Percentiles rank a stretch among this genome's conserved stretches.
phyloP scores from a whole-genome alignment of 768 basidiomycete genomes.

The Phanerochaete sordida region DNA sequence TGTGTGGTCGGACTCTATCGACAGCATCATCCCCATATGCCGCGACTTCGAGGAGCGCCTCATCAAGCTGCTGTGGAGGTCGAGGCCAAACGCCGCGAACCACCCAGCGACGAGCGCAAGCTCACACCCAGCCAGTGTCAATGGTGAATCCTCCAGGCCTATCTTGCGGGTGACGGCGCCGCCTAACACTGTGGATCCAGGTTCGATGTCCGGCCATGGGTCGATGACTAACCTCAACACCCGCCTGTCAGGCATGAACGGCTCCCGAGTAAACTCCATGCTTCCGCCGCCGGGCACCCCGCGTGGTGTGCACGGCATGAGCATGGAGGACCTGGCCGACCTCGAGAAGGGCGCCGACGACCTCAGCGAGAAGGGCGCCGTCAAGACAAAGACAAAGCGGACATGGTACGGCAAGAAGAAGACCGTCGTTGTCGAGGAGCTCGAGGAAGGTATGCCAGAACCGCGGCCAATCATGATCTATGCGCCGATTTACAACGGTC shows the following conservation, averaged over 20 bases:
- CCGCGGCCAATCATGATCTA: conserved; percentile 30
- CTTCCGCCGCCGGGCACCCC: conserved; percentile 22
- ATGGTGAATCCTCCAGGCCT: conserved; percentile 12
- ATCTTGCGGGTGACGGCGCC: background rate
- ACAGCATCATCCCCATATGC: conserved; percentile 60
- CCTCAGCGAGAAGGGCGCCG: conserved; percentile 10
- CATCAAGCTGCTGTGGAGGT: conserved; percentile 54
- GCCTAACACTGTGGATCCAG: conserved; percentile 9
- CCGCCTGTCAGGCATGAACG: conserved; percentile 12
- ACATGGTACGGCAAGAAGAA: conserved; percentile 64
- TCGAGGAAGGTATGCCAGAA: conserved; percentile 29
- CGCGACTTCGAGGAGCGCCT: conserved; percentile 56
- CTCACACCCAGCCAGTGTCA: conserved; percentile 26
- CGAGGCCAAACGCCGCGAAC: conserved; percentile 27
- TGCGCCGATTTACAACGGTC: conserved; percentile 34
- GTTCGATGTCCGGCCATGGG: conserved; percentile 35
- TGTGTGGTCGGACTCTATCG: conserved; percentile 80
- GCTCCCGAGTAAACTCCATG: conserved; percentile 15
- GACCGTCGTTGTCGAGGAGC: conserved; percentile 31
- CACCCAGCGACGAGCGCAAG: conserved; percentile 23
- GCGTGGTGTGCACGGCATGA: conserved; percentile 22
- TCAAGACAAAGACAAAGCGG: conserved; percentile 19
- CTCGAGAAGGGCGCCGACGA: conserved; percentile 18
- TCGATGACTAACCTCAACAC: conserved; percentile 27
- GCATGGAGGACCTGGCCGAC: conserved; percentile 22